Evolutionary conservation across 257 asterid species (phyloP).

Genomic region (Jacaranda mimosifolia): DNA sequence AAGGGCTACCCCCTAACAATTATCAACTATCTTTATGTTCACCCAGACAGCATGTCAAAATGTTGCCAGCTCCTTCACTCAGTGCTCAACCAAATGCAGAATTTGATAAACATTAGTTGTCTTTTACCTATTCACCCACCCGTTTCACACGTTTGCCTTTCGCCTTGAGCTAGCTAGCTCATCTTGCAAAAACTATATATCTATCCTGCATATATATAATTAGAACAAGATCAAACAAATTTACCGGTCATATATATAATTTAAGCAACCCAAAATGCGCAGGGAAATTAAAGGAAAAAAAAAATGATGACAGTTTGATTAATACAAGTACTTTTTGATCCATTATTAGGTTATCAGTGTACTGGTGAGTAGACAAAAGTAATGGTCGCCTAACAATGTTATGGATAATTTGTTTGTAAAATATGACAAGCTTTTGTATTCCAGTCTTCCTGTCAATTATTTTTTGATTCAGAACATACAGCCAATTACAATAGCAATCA

Average conservation of each 20-base stretch:
- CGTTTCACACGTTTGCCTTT: not conserved
- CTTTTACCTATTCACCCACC: not conserved
- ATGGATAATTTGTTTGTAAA: not conserved
- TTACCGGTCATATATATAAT: not conserved
- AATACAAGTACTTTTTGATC: not conserved
- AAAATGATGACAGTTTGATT: not conserved
- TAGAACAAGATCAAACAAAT: not conserved
- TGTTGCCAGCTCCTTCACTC: conserved; percentile 23
- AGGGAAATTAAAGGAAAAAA: not conserved
- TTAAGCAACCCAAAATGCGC: not conserved
- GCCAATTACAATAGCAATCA: conserved; percentile 34
- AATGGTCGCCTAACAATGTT: not conserved
- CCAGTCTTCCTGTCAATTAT: conserved; percentile 22
- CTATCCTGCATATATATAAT: not conserved
- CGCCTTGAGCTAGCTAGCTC: not conserved
- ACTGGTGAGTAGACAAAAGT: not conserved
- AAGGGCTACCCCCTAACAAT: conserved; percentile 29
- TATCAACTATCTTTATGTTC: conserved; percentile 20
- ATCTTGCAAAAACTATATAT: too few species aligned
- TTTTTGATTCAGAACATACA: conserved; percentile 35
- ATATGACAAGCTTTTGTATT: conserved; percentile 37
- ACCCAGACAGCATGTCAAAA: conserved; percentile 18
- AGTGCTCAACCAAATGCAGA: conserved; percentile 27
- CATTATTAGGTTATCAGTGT: not conserved
- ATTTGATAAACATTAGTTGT: not conserved